Conservation (phyloP, 1,284 basidiomycete genomes). For the Clitocybe nebularis region DNA sequence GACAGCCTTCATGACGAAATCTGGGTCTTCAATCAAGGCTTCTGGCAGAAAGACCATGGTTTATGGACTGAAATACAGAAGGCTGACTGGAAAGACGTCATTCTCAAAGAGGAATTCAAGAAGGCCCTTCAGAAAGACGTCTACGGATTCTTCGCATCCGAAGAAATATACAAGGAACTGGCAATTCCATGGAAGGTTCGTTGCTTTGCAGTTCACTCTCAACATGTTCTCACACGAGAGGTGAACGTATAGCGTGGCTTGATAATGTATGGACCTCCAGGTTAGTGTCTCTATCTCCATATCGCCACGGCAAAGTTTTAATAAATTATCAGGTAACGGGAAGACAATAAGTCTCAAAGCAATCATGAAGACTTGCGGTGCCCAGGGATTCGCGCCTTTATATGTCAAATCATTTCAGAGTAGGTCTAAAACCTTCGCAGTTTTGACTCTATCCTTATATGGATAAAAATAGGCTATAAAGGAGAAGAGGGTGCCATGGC, state of each 20-base stretch:
- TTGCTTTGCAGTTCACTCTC: conserved; percentile 5
- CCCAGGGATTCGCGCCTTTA: conserved; percentile 58
- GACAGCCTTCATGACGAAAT: conserved; percentile 63
- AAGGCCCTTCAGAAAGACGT: conserved; percentile 64
- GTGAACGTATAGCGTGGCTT: conserved; percentile 52
- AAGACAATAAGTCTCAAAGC: conserved; percentile 81
- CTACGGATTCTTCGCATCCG: conserved; percentile 72
- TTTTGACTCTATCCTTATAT: conserved; percentile 2
- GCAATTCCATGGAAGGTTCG: conserved; percentile 79
- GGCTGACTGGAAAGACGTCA: conserved; percentile 71
- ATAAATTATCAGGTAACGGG: conserved; percentile 60
- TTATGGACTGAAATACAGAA: conserved; percentile 72
- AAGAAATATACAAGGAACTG: conserved; percentile 66
- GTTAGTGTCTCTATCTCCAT: conserved; percentile 27
- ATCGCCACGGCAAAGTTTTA: not conserved
- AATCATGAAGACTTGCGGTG: conserved; percentile 65
- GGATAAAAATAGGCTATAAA: conserved; percentile 39
- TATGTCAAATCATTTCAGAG: conserved; percentile 76
- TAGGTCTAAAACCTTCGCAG: conserved; percentile 21
- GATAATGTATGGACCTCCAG: conserved; percentile 72
- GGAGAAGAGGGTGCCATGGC: conserved; percentile 71
- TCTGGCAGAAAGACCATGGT: conserved; percentile 58
- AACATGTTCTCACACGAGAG: not conserved
- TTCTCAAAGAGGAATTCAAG: conserved; percentile 73
- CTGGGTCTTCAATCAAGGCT: conserved; percentile 70